Base-by-base conservation (phyloP, 176 grass and related monocot species). In the Eragrostis curvula region DNA sequence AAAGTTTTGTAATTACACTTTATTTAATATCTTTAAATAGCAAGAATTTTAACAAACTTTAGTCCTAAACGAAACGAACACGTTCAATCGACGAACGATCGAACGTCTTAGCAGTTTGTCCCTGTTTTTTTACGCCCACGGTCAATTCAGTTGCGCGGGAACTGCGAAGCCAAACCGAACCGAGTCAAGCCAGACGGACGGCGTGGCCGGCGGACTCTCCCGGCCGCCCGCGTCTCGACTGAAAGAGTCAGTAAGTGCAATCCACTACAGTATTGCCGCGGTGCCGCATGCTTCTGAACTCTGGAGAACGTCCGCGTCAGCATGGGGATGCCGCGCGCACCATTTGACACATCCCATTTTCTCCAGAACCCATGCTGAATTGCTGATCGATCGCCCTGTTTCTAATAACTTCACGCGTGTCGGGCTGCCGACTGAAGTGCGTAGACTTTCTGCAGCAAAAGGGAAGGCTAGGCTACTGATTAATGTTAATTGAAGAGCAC, bases 101-200 rank as follows among this genome's bases (percentile, higher is more conserved):
- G n/a, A n/a, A n/a, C 21, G 52, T 21, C 52, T 55, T 8, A 20
- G 52, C 21, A 24, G 55, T 23, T 24, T 0, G 55, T 21, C 21
- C 55, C 9, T 3, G 2, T 15, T 48, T n/a, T 15, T 24, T 18
- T 40, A 55, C 68, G 24, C 9, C 11, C 51, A 8, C 36, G 63
- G 85, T 87, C 85, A 82, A 76, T 52, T 70, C 44, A 61, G 10
- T 49, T 32, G 29, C 1, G 63, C 63, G 63, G 51, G 47, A 21
- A 5, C 55, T 16, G 8, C 53, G 4, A 3, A 7, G n/a, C 6
- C 24, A 16, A 32, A 9, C 41, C 13, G 20, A 46, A 51, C 2
- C 0, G 29, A 44, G 67, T 64, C 75, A 79, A 85, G 66, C 51
- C 50, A 30, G 40, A 21, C 28, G 30, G 42, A 52, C 83, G 29